Conservation (phyloP, 2,329 filamentous ascomycete genomes). For the Talaromyces sp. region DNA sequence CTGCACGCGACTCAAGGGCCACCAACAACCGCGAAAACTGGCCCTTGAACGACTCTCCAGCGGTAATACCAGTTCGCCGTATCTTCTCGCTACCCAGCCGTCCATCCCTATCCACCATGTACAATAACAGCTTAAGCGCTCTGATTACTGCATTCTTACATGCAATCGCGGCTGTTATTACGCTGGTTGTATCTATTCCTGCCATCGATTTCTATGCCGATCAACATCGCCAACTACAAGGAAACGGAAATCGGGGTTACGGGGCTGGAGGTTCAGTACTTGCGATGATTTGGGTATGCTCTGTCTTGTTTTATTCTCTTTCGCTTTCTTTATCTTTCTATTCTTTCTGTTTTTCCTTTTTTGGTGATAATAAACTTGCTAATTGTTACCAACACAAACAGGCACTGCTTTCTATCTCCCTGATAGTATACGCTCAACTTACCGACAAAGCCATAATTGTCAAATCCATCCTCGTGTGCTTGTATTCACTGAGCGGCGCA, state of each 20-base stretch:
- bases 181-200: background rate
- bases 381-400: background rate
- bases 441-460: too few relatives aligned
- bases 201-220: background rate
- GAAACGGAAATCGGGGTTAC: background rate
- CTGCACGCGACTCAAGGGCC: background rate
- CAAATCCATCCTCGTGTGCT: background rate
- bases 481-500: background rate
- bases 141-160: background rate
- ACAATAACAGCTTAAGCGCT: background rate
- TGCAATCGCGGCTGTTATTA: background rate
- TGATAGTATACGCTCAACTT: background rate
- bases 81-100: background rate
- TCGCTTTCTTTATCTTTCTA: too few relatives aligned
- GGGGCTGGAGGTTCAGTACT: background rate
- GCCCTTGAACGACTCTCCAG: background rate
- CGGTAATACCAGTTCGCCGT: background rate
- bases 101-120: background rate
- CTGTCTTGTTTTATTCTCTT: background rate
- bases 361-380: background rate
- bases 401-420: background rate
- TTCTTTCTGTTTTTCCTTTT: background rate
- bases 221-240: background rate
- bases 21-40: background rate
- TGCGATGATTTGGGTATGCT: background rate